Percentiles rank a stretch among this genome's conserved stretches.
Evolutionary conservation across 2,329 filamentous ascomycete genomes (phyloP).

Genomic region (Fusarium stilboides): DNA sequence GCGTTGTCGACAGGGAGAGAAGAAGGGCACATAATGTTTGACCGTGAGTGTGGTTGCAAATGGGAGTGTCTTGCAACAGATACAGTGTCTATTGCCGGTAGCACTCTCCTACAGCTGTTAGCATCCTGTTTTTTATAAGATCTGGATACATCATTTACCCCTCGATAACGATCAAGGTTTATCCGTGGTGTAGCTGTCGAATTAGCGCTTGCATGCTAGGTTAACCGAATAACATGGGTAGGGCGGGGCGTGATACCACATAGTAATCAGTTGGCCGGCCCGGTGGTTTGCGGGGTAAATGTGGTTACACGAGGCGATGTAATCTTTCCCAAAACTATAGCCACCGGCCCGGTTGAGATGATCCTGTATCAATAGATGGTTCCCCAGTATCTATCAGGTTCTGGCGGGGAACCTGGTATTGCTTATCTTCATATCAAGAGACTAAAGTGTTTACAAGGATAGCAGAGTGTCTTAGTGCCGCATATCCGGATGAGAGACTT

Average conservation of each 20-base stretch:
- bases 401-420: too few species aligned
- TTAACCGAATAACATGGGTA: background rate
- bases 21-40: background rate
- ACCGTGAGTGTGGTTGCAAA: background rate
- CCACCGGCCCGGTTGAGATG: conserved; percentile 1
- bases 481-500: background rate
- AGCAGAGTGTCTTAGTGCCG: background rate
- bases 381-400: background rate
- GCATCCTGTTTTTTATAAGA: too few species aligned
- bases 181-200: too few species aligned
- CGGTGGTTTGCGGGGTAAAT: background rate
- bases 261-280: background rate
- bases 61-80: background rate
- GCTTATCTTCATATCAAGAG: background rate
- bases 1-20: background rate
- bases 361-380: too few species aligned
- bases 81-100: too few species aligned
- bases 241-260: background rate
- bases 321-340: background rate
- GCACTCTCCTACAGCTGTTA: background rate
- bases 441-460: background rate
- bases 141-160: too few species aligned
- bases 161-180: background rate
- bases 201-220: too few species aligned
- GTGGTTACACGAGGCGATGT: background rate